Evolutionary conservation across 805 yeast genomes (phyloP), one percentile per base, ranked within the genome.

Genomic region (Lachancea kluyveri): DNA sequence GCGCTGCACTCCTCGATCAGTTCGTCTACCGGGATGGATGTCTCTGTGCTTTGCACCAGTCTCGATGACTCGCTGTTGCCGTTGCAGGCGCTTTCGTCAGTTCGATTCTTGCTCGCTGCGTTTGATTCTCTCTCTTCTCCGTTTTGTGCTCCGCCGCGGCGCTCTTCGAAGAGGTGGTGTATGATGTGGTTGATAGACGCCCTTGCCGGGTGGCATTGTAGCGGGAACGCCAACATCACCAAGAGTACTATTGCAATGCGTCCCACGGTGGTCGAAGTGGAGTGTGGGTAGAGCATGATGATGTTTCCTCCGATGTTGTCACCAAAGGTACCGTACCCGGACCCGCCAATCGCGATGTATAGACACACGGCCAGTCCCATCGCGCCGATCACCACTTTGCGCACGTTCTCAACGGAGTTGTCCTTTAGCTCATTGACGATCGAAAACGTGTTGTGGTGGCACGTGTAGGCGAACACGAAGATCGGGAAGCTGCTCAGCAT

Each of bases 401-500:
- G 59, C 39, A 77, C 62, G 20, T 60, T 63, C 5, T 50, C 37
- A n/a, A 71, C 59, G 0, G 80, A 61, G 39, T 68, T 70, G 43
- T 75, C 75, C 18, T 56, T 59, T 17, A 88, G 69, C 60, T 90
- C 97, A 48, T 88, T 90, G 33, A 87, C 72, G 34, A 88, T 73
- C 1, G 95, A 76, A 48, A 85, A 86, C 86, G 85, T 85, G 60
- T 90, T 90, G 57, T 90, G 96, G 52, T 90, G 96, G 48, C 96
- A 92, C 0, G 97, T 90, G 59, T 77, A 90, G 0, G 96, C 95
- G 65, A 90, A 88, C 9, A 90, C 90, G 45, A 87, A 78, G 41
- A 88, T 82, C n/a, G 96, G 94, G 53, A 88, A 75, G 8, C 92
- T 76, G 15, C 81, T 68, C 12, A 88, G 66, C n/a, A 76, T 62